phyloP scores from a whole-genome alignment of 139 green algal genomes.

The Parachlorella kessleri region DNA sequence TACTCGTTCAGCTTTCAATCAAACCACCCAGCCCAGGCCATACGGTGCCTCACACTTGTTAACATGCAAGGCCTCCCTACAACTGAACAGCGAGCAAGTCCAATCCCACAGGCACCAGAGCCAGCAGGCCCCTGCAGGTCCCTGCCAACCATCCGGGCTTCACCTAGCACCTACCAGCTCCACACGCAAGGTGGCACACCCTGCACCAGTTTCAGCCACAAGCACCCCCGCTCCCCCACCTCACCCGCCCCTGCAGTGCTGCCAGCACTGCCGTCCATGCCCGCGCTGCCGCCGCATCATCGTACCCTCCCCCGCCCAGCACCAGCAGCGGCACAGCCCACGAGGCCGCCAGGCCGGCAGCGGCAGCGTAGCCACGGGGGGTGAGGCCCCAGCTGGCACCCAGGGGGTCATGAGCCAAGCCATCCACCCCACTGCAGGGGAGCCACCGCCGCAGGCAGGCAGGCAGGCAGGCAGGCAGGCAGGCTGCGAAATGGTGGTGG shows the following conservation, averaged over 20 bases:
- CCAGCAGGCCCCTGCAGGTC: neutral
- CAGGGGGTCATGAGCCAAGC: slow-evolving; percentile 29
- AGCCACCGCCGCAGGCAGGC: neutral
- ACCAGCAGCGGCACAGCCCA: slow-evolving; percentile 35
- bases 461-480: too few relatives aligned
- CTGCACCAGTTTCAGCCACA: neutral
- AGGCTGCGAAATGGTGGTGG: too few relatives aligned
- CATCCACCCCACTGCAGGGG: slow-evolving; percentile 26
- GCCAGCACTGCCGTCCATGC: slow-evolving; percentile 21
- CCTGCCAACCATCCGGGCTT: neutral
- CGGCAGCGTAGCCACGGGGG: slow-evolving; percentile 6
- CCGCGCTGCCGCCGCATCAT: neutral
- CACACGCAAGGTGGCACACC: neutral
- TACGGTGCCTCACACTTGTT: neutral
- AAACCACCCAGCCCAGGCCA: too few relatives aligned
- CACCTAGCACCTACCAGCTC: neutral
- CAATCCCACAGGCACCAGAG: neutral
- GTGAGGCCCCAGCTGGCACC: slow-evolving; percentile 21
- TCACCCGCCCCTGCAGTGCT: neutral
- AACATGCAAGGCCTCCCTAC: neutral
- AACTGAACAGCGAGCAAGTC: neutral
- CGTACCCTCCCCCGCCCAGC: slow-evolving; percentile 40
- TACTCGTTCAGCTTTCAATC: too few relatives aligned
- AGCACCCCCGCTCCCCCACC: too few relatives aligned
- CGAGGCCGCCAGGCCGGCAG: neutral